Evolutionary conservation across 164 flowering plant genomes (phyloP).

Genomic region (Aristolochia contorta): DNA sequence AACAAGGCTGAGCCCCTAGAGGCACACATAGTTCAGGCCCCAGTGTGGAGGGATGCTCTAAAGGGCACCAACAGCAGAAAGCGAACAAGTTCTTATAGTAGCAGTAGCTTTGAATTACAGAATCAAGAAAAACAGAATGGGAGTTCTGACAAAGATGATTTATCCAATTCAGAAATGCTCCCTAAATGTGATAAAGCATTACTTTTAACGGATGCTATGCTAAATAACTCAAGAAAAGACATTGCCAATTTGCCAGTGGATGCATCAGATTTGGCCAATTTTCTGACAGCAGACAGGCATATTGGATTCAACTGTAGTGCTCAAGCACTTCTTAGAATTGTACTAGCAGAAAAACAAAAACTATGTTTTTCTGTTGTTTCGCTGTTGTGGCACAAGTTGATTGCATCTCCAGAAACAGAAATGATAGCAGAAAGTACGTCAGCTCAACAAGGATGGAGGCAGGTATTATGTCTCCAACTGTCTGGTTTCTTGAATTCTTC

Average conservation of each 20-base stretch:
- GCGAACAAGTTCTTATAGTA: conserved; percentile 18
- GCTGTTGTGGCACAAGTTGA: conserved; percentile 82
- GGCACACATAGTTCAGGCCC: conserved; percentile 49
- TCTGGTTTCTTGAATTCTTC: neutral
- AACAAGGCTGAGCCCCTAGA: conserved; percentile 84
- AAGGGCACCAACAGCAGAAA: conserved; percentile 25
- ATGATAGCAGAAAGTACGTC: conserved; percentile 86
- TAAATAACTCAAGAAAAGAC: conserved; percentile 32
- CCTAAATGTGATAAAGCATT: conserved; percentile 27
- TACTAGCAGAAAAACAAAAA: conserved; percentile 79
- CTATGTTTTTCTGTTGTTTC: conserved; percentile 92
- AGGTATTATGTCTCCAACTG: conserved; percentile 37
- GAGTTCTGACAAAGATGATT: conserved; percentile 5
- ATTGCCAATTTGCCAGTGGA: conserved; percentile 54
- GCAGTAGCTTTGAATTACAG: conserved; percentile 24
- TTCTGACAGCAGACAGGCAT: conserved; percentile 80
- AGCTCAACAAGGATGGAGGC: conserved; percentile 99
- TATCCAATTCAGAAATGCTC: conserved; percentile 17
- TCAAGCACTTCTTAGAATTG: conserved; percentile 60
- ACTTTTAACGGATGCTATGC: conserved; percentile 27
- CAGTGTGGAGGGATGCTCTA: conserved; percentile 40
- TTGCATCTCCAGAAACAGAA: conserved; percentile 83
- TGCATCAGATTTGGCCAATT: conserved; percentile 94
- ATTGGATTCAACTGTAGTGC: conserved; percentile 73
- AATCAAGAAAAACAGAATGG: conserved; percentile 9